Evolutionary conservation across 2,329 filamentous ascomycete species (phyloP).

Genomic region (Fusarium keratoplasticum): DNA sequence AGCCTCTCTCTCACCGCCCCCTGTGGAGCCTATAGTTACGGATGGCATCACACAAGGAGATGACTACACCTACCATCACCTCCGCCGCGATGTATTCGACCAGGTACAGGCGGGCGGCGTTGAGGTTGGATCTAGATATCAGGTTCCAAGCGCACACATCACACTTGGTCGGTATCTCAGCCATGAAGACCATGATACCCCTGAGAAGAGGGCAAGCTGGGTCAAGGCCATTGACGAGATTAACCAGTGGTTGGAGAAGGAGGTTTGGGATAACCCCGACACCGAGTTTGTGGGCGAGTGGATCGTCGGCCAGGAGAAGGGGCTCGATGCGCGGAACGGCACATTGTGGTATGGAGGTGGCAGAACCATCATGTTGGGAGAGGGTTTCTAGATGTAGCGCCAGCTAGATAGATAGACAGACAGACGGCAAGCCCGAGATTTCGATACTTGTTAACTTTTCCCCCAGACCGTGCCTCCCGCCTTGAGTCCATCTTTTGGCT

Average conservation of each 20-base stretch:
- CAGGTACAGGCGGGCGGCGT: constrained; percentile 71
- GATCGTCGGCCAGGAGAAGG: constrained; percentile 87
- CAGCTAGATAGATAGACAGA: constrained; percentile 24
- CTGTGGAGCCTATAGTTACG: constrained; percentile 52
- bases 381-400: constrained; percentile 63
- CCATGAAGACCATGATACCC: constrained; percentile 70
- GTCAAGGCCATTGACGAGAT: constrained; percentile 78
- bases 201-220: constrained; percentile 71
- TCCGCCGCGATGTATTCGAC: constrained; percentile 81
- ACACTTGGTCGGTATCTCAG: constrained; percentile 86
- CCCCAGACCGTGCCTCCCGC: constrained; percentile 1
- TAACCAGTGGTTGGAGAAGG: constrained; percentile 77
- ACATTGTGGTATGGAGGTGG: constrained; percentile 90
- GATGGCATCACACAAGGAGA: constrained; percentile 64
- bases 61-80: constrained; percentile 88
- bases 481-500: neutral
- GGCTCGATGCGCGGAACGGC: constrained; percentile 80
- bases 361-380: constrained; percentile 72
- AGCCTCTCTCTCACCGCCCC: constrained; percentile 51
- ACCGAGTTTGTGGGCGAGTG: constrained; percentile 73
- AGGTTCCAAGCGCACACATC: constrained; percentile 89
- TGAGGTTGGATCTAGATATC: constrained; percentile 81
- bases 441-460: constrained; percentile 15
- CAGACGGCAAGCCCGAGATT: neutral
- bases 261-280: constrained; percentile 73